Evolutionary conservation across 441 rosid genomes (phyloP).

Genomic region (Jatropha podagrica): DNA sequence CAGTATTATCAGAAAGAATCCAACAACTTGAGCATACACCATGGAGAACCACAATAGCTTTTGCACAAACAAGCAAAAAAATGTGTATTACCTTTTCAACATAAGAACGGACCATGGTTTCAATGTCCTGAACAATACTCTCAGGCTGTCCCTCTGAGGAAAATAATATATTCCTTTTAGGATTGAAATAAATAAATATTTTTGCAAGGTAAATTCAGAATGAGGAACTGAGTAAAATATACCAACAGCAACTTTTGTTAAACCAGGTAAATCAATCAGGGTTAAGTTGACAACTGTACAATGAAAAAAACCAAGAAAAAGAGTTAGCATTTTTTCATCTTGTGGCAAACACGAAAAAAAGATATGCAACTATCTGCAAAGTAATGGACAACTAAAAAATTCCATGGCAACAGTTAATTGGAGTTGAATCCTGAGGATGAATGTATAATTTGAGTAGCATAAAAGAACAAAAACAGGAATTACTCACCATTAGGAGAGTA

Average conservation of each 20-base stretch:
- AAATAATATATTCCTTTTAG: conserved; percentile 18
- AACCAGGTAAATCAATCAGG: conserved; percentile 81
- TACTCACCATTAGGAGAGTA: conserved; percentile 78
- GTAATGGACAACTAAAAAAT: neutral
- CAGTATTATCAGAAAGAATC: neutral
- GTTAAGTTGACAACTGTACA: conserved; percentile 88
- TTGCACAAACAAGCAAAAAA: neutral
- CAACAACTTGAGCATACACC: neutral
- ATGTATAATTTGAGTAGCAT: neutral
- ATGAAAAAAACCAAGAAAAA: conserved; percentile 12
- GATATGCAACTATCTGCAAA: neutral
- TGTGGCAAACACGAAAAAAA: neutral
- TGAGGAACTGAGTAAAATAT: conserved; percentile 22
- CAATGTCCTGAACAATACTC: conserved; percentile 72
- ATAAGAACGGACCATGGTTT: conserved; percentile 69
- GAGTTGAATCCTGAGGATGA: neutral
- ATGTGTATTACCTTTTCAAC: conserved; percentile 58
- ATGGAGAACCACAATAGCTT: neutral
- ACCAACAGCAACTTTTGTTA: conserved; percentile 91
- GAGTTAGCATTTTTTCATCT: neutral
- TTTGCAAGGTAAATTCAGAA: conserved; percentile 5
- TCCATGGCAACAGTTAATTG: neutral
- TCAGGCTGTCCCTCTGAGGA: conserved; percentile 88
- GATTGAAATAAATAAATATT: conserved; percentile 7
- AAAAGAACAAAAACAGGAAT: neutral